Evolutionary conservation across 768 basidiomycete genomes (phyloP).

Genomic region (Daedalea quercina): DNA sequence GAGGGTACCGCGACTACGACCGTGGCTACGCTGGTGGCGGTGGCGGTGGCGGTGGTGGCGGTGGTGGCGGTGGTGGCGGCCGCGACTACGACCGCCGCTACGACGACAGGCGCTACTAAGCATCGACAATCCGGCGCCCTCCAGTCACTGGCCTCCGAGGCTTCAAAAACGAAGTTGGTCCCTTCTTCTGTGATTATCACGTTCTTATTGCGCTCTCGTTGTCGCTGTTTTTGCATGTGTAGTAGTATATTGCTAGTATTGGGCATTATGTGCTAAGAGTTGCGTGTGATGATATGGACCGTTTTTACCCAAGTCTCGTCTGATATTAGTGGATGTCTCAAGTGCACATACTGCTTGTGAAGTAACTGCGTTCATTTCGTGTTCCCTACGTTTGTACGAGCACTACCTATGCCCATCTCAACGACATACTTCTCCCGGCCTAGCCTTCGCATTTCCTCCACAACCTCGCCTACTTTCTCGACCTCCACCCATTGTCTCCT

Average conservation of each 20-base stretch:
- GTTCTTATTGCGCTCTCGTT: slow-evolving; percentile 2
- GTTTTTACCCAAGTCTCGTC: too few species aligned
- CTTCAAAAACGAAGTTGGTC: background rate
- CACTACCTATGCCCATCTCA: slow-evolving; percentile 60
- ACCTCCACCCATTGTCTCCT: slow-evolving; percentile 50
- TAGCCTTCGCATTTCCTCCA: slow-evolving; percentile 56
- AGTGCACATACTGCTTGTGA: too few species aligned
- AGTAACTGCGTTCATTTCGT: background rate
- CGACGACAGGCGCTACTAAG: slow-evolving; percentile 39
- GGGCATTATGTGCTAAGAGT: background rate
- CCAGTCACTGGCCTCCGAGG: background rate
- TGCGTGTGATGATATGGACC: too few species aligned
- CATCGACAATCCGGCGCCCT: background rate
- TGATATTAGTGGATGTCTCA: too few species aligned
- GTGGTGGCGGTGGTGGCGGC: slow-evolving; percentile 35
- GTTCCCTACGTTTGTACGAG: background rate
- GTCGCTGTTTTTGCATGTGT: slow-evolving; percentile 3
- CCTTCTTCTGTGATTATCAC: background rate
- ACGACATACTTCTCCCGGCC: slow-evolving; percentile 50
- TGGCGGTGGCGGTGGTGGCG: too few species aligned
- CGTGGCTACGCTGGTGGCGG: slow-evolving; percentile 25
- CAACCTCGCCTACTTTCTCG: slow-evolving; percentile 62
- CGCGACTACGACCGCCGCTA: slow-evolving; percentile 36
- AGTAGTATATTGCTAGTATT: slow-evolving; percentile 1
- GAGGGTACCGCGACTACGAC: slow-evolving; percentile 34